phyloP scores from a whole-genome alignment of 2,329 filamentous ascomycete genomes.

The Lasiodiplodia theobromae region DNA sequence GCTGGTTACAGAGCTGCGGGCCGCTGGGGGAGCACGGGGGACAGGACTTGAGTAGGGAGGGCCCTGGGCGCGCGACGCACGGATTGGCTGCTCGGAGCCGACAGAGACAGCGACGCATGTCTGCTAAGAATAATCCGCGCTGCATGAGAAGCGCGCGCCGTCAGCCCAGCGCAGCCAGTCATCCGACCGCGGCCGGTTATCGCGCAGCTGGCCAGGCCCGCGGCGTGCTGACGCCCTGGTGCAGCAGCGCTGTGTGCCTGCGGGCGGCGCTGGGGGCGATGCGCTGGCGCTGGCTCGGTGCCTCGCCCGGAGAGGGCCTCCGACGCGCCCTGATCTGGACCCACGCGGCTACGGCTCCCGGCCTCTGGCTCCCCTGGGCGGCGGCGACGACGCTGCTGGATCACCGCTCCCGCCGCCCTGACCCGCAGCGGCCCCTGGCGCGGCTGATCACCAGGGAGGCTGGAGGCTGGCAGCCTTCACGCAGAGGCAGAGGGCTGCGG shows the following conservation, averaged over 20 bases:
- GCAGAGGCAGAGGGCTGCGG: not conserved
- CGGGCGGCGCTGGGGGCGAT: not conserved
- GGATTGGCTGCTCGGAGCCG: constrained; percentile 23
- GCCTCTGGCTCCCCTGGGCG: constrained; percentile 9
- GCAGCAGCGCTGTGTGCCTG: not conserved
- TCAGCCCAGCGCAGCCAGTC: constrained; percentile 24
- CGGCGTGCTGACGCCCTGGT: constrained; percentile 1
- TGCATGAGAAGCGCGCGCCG: constrained; percentile 22
- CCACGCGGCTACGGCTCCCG: constrained; percentile 9
- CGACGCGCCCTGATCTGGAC: constrained; percentile 13
- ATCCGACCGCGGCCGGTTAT: constrained; percentile 25
- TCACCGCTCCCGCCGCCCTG: constrained; percentile 11
- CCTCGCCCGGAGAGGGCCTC: constrained; percentile 9
- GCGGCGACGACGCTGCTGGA: constrained; percentile 12
- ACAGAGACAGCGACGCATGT: constrained; percentile 23
- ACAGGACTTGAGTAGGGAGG: constrained; percentile 21
- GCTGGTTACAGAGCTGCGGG: constrained; percentile 18
- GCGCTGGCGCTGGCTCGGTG: constrained; percentile 15
- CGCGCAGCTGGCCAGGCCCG: constrained; percentile 13
- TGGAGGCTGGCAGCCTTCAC: not conserved
- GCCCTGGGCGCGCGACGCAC: constrained; percentile 17
- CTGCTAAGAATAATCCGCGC: constrained; percentile 27
- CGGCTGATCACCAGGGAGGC: constrained; percentile 20
- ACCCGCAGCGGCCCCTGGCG: constrained; percentile 24
- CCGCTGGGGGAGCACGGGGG: constrained; percentile 20